phyloP scores from a whole-genome alignment of 257 asterid genomes.

The Ligustrum vulgare region DNA sequence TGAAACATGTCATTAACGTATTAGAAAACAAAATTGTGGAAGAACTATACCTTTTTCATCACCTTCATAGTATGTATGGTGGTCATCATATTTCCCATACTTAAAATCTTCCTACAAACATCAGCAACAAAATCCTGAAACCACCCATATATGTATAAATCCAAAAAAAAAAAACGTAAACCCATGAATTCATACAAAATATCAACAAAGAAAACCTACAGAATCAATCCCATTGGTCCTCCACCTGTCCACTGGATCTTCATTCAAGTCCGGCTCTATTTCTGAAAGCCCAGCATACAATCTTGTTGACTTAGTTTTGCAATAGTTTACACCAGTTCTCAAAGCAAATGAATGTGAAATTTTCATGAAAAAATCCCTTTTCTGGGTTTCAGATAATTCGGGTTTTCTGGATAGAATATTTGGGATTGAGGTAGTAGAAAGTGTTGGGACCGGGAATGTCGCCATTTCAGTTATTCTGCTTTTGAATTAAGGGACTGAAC shows the following conservation, averaged over 20 bases:
- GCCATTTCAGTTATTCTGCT: slow-evolving; percentile 41
- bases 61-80: slow-evolving; percentile 70
- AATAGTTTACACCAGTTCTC: slow-evolving; percentile 22
- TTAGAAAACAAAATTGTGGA: not conserved
- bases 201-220: slow-evolving; percentile 28
- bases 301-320: slow-evolving; percentile 39
- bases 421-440: slow-evolving; percentile 42
- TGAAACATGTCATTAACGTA: not conserved
- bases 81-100: slow-evolving; percentile 70
- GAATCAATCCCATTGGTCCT: slow-evolving; percentile 68
- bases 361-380: slow-evolving; percentile 11
- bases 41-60: slow-evolving; percentile 53
- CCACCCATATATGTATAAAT: not conserved
- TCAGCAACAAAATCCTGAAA: slow-evolving; percentile 11
- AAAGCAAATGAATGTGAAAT: slow-evolving; percentile 11
- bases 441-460: slow-evolving; percentile 41
- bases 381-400: slow-evolving; percentile 24
- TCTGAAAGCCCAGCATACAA: slow-evolving; percentile 68
- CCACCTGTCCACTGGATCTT: slow-evolving; percentile 77
- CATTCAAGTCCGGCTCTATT: slow-evolving; percentile 79
- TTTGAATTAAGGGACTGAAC: slow-evolving; percentile 9
- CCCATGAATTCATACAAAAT: not conserved
- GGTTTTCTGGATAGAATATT: slow-evolving; percentile 29
- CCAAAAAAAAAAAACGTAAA: not conserved
- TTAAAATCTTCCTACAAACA: slow-evolving; percentile 66